Percentiles rank a stretch among this genome's conserved stretches.
These are phyloP conservation scores for Collybiopsis luxurians DNA, from an alignment of 768 basidiomycete species.

Conservation along the genomic window DNA sequence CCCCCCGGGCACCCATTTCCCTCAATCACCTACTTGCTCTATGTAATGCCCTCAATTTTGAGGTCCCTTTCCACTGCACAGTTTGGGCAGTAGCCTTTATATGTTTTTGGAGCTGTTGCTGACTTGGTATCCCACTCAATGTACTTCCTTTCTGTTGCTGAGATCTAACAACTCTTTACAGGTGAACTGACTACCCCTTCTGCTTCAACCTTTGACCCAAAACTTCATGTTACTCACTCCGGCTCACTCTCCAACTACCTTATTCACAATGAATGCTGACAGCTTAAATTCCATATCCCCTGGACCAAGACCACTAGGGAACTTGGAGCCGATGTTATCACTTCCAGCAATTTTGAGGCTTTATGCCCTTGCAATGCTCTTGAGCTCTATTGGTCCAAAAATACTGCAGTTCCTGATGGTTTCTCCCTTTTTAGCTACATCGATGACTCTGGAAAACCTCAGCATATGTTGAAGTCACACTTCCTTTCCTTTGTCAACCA, in stretches of 20 bases:
- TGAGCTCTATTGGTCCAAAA: constrained; percentile 17
- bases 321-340: constrained; percentile 23
- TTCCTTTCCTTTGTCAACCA: constrained; percentile 13
- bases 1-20: constrained; percentile 31
- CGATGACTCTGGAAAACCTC: not conserved
- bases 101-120: constrained; percentile 33
- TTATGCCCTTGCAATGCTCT: constrained; percentile 20
- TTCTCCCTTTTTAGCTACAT: constrained; percentile 13
- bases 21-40: constrained; percentile 28
- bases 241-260: not conserved
- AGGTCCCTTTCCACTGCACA: constrained; percentile 27
- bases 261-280: not conserved
- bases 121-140: too few species aligned
- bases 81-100: constrained; percentile 30
- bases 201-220: constrained; percentile 10
- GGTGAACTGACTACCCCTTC: constrained; percentile 24
- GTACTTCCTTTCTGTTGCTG: too few species aligned
- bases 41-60: constrained; percentile 16
- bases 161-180: too few species aligned
- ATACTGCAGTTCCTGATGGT: constrained; percentile 16
- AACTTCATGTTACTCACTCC: constrained; percentile 12
- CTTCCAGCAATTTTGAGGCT: constrained; percentile 13
- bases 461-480: constrained; percentile 8
- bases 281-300: constrained; percentile 27
- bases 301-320: constrained; percentile 31